phyloP scores from a whole-genome alignment of 2,329 filamentous ascomycete species.

The Trichoderma simmonsii region DNA sequence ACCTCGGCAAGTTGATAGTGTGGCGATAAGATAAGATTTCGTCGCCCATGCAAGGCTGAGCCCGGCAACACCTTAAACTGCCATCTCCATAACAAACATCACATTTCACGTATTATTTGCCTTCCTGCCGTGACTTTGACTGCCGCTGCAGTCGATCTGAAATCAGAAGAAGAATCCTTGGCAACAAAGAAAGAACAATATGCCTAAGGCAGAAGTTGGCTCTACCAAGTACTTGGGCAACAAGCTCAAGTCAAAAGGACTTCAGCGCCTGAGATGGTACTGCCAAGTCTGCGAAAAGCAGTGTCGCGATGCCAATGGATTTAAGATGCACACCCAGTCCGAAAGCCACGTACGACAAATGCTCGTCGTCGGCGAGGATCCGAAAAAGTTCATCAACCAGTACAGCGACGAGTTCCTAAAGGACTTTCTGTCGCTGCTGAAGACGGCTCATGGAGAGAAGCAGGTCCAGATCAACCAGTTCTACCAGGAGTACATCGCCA shows the following conservation, averaged over 20 bases:
- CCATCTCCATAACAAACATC: neutral
- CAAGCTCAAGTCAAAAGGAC: slow-evolving; percentile 78
- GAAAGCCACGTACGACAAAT: slow-evolving; percentile 90
- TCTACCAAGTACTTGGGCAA: slow-evolving; percentile 89
- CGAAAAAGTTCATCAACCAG: slow-evolving; percentile 77
- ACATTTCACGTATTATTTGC: neutral
- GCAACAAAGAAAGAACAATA: slow-evolving; percentile 47
- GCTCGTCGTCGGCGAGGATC: slow-evolving; percentile 79
- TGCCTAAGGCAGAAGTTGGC: slow-evolving; percentile 91
- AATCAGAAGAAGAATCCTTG: neutral
- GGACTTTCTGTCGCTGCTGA: slow-evolving; percentile 74
- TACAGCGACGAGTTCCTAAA: slow-evolving; percentile 78
- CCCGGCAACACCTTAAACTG: neutral
- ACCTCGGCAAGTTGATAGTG: neutral
- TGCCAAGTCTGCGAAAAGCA: slow-evolving; percentile 72
- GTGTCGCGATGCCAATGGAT: slow-evolving; percentile 79
- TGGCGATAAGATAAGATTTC: slow-evolving; percentile 21
- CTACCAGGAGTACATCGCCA: slow-evolving; percentile 88
- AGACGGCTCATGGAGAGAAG: slow-evolving; percentile 88
- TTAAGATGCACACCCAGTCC: slow-evolving; percentile 81
- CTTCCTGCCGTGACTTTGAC: neutral
- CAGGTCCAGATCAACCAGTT: slow-evolving; percentile 85
- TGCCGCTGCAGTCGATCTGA: neutral
- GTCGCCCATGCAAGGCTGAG: slow-evolving; percentile 19
- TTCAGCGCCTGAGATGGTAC: slow-evolving; percentile 85